A percentile compares a stretch with the other conserved stretches of the same genome.
phyloP scores from a whole-genome alignment of 768 basidiomycete genomes.

The Boletus reticuloceps region DNA sequence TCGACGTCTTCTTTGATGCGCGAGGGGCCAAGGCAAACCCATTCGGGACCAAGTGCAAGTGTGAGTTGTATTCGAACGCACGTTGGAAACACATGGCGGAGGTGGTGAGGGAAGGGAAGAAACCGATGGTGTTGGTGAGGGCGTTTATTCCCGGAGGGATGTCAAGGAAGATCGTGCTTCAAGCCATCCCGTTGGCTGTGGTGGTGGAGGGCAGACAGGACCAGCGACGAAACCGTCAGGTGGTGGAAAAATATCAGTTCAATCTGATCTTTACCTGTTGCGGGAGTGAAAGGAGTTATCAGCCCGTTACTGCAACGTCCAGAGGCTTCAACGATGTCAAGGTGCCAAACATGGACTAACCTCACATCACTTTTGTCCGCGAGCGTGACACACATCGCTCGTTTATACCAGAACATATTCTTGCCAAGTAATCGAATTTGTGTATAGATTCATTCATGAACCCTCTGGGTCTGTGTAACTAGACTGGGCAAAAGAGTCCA shows the following conservation, averaged over 20 bases:
- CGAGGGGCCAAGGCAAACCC: conserved; percentile 19
- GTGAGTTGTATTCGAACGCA: conserved; percentile 20
- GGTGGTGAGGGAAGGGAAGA: conserved; percentile 9
- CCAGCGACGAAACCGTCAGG: neutral
- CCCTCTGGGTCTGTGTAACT: too few species aligned
- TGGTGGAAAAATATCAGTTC: conserved; percentile 10
- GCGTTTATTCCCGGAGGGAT: conserved; percentile 27
- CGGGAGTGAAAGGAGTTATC: conserved; percentile 2
- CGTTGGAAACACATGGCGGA: conserved; percentile 25
- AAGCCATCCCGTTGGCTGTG: conserved; percentile 20
- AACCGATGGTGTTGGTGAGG: conserved; percentile 22
- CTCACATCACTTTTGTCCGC: too few species aligned
- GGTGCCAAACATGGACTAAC: too few species aligned
- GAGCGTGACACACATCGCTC: too few species aligned
- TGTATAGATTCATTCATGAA: too few species aligned
- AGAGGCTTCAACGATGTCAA: too few species aligned
- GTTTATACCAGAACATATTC: too few species aligned
- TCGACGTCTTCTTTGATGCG: conserved; percentile 19
- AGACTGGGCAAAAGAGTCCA: too few species aligned
- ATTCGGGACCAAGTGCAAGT: conserved; percentile 24
- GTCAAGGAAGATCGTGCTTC: conserved; percentile 28
- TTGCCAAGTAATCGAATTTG: too few species aligned
- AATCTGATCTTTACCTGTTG: conserved; percentile 28
- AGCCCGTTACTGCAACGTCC: too few species aligned
- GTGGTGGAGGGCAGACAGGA: neutral